These are phyloP conservation scores for Aureobasidium sp. DNA, from an alignment of 2,329 filamentous ascomycete species.

Conservation along the genomic window DNA sequence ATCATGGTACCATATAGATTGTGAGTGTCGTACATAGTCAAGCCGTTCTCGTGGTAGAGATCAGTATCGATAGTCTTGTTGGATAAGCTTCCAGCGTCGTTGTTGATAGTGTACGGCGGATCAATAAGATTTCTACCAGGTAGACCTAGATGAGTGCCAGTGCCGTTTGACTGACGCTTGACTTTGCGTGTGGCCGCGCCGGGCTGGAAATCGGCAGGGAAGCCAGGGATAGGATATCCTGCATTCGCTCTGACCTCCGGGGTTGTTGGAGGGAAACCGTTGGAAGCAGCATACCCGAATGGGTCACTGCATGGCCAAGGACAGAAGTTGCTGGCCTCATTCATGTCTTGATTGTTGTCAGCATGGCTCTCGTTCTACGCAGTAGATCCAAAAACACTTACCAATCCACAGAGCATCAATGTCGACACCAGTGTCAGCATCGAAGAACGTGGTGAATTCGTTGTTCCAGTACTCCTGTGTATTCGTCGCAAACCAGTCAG, in stretches of 20 bases:
- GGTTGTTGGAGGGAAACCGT: constrained; percentile 50
- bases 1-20: constrained; percentile 72
- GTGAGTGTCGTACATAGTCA: constrained; percentile 65
- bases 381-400: constrained; percentile 11
- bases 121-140: constrained; percentile 54
- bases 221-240: constrained; percentile 59
- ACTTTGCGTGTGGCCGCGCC: constrained; percentile 18
- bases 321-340: constrained; percentile 49
- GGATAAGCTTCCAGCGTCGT: constrained; percentile 42
- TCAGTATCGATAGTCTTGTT: constrained; percentile 53
- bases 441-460: constrained; percentile 59
- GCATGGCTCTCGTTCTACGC: neutral
- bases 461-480: constrained; percentile 60
- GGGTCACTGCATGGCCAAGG: constrained; percentile 32
- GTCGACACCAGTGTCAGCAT: constrained; percentile 54
- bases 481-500: constrained; percentile 63
- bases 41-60: constrained; percentile 57
- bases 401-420: constrained; percentile 62
- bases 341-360: constrained; percentile 50
- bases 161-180: constrained; percentile 15
- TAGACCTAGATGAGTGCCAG: constrained; percentile 38
- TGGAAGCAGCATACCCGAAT: constrained; percentile 27
- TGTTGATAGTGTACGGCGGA: constrained; percentile 57
- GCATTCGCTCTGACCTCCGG: constrained; percentile 48
- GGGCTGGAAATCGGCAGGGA: constrained; percentile 59